A percentile compares a stretch with the other conserved stretches of the same genome.
phyloP scores from a whole-genome alignment of 1,284 basidiomycete genomes.

The Rhodotorula sp. region DNA sequence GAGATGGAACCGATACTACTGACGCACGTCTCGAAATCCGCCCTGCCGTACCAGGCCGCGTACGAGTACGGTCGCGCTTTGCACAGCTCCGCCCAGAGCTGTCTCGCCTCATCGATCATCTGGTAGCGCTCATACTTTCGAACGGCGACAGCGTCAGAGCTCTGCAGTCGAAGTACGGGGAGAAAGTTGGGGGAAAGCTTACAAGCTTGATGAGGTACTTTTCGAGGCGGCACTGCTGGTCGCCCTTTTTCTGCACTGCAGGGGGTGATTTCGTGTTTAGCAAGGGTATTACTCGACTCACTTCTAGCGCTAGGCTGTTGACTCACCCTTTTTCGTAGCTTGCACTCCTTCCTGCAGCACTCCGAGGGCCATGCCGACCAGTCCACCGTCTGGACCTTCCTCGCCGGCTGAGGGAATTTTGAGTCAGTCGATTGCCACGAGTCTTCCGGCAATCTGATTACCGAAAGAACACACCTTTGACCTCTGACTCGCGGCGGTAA shows the following conservation, averaged over 20 bases:
- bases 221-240: constrained; percentile 68
- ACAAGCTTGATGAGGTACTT: constrained; percentile 74
- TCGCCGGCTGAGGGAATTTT: background rate
- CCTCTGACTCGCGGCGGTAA: constrained; percentile 36
- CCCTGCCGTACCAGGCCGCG: constrained; percentile 44
- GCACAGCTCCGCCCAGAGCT: constrained; percentile 43
- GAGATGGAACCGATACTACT: constrained; percentile 53
- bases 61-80: constrained; percentile 33
- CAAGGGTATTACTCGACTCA: background rate
- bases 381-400: constrained; percentile 20
- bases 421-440: background rate
- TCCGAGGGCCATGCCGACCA: constrained; percentile 28
- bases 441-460: too few species aligned
- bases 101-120: constrained; percentile 41
- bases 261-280: background rate
- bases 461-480: constrained; percentile 1
- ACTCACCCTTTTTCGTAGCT: constrained; percentile 50
- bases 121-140: constrained; percentile 45
- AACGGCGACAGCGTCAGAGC: too few species aligned
- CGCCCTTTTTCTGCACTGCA: constrained; percentile 51
- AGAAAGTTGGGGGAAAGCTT: constrained; percentile 47
- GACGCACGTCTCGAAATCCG: constrained; percentile 50
- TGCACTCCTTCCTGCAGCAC: constrained; percentile 45
- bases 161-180: constrained; percentile 43
- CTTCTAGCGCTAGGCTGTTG: rapidly evolving